Percentiles rank a stretch among this genome's conserved stretches.
phyloP scores from a whole-genome alignment of 192 early-diverging fungal species.

The Podochytrium sp. region DNA sequence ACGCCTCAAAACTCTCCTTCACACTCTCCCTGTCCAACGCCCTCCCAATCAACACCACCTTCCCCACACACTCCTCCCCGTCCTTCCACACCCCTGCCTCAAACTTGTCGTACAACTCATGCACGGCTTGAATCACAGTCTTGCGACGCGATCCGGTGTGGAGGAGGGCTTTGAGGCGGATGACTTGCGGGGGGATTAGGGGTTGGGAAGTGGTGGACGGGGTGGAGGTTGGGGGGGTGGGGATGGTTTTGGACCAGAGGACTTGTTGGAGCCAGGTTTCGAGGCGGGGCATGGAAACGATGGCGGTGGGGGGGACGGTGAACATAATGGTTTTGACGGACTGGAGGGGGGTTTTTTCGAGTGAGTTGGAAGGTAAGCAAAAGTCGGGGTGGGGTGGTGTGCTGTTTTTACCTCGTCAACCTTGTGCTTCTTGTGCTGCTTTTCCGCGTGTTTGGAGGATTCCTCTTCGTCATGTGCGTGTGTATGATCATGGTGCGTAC shows the following conservation, averaged over 20 bases:
- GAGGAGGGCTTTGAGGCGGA: conserved; percentile 68
- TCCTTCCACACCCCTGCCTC: conserved; percentile 42
- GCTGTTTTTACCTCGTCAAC: conserved; percentile 38
- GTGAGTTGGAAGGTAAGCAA: conserved; percentile 28
- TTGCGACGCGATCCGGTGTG: conserved; percentile 35
- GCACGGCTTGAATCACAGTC: conserved; percentile 61
- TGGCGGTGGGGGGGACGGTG: conserved; percentile 39
- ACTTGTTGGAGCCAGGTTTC: conserved; percentile 81
- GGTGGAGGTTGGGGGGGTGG: background rate
- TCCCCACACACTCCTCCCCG: conserved; percentile 39
- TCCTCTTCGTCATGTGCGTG: background rate
- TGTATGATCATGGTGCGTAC: background rate
- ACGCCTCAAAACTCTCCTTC: no score
- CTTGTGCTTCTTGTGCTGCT: conserved; percentile 29
- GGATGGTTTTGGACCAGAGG: conserved; percentile 63
- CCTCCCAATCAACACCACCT: conserved; percentile 56
- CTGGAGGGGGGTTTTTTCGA: conserved; percentile 38
- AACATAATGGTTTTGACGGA: conserved; percentile 64
- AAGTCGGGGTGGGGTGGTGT: conserved; percentile 5
- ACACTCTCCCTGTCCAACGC: no score
- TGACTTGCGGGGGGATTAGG: conserved; percentile 42
- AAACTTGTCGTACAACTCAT: conserved; percentile 71
- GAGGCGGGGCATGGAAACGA: conserved; percentile 53
- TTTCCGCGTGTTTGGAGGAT: background rate
- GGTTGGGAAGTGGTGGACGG: background rate